These are phyloP conservation scores for Penicillium psychrofluorescens DNA, from an alignment of 495 filamentous ascomycete genomes.

Conservation along the genomic window DNA sequence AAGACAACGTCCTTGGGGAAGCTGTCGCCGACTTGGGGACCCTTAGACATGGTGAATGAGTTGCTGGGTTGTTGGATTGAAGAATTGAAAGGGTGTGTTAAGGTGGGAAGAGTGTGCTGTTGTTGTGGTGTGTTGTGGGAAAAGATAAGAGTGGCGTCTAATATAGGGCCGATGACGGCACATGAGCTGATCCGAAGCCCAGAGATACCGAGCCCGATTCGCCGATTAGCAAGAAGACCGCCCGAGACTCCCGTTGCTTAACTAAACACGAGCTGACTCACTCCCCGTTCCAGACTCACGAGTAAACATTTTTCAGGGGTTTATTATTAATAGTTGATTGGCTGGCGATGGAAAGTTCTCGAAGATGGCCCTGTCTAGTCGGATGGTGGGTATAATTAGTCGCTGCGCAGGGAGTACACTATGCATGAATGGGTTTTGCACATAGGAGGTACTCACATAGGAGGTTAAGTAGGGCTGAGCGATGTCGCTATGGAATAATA, in stretches of 20 bases:
- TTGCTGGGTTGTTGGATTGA: not conserved
- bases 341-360: too few species aligned
- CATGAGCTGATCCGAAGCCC: constrained; percentile 35
- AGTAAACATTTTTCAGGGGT: too few species aligned
- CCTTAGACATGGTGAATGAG: constrained; percentile 47
- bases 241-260: constrained; percentile 20
- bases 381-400: too few species aligned
- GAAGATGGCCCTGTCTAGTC: too few species aligned
- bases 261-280: not conserved
- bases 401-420: too few species aligned
- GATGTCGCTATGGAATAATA: too few species aligned
- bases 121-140: constrained; percentile 2
- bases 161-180: constrained; percentile 10
- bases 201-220: constrained; percentile 35
- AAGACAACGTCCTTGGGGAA: constrained; percentile 79
- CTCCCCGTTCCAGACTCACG: too few species aligned
- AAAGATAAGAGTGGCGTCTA: constrained; percentile 10
- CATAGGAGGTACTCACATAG: too few species aligned
- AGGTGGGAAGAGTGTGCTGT: not conserved
- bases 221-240: constrained; percentile 36
- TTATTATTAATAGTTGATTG: too few species aligned
- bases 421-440: too few species aligned
- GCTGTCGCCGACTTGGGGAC: constrained; percentile 67
- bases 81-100: constrained; percentile 5
- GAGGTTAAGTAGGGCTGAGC: too few species aligned